Base-by-base conservation (phyloP, 148 eudicot species). In the Suaeda aralocaspica region DNA sequence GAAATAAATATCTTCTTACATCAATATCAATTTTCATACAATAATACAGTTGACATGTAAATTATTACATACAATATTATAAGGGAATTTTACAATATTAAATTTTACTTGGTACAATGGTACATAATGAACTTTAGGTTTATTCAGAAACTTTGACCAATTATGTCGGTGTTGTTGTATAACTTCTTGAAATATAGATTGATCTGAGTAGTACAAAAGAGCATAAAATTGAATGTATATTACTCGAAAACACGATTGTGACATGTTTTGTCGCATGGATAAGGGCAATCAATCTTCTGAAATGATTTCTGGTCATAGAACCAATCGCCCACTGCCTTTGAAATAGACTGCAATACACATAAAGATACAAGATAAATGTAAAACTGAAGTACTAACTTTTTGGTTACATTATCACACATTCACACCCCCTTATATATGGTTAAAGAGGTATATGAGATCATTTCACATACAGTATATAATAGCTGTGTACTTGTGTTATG, bases 261-360 rank as follows among this genome's bases (percentile, higher is more conserved):
- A 59, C 98, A 93, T 21, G 87, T 85, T 78, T 90, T 88, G 82
- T 93, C 89, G 64, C 98, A 90, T 46, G 98, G 96, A 76, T 90
- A 93, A 48, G 98, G 87, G 53, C 98, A 90, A 76, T 90, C 98
- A 2, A 93, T 88, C 84, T 87, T 81, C 62, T 93, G 92, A 74
- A 93, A 93, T 14, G 88, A 30, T 39, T 72, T 87, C 30, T 92
- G 74, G 60, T 90, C 91, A 44, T 49, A 88, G 61, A 53, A 93
- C 98, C 98, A 93, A 64, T 90, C 91, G 28, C 95, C 98, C 44
- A 88, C 92, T 60, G 98, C 98, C 80, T 88, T 88, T 0, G 90
- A 81, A 74, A 93, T 93, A 26, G 76, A 73, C 98, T 93, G 91
- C 75, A 71, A 11, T 44, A 53, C 21, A n/a, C 21, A 0, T 11